Base-by-base conservation (phyloP, 306 rosid genomes). In the Vigna nakashimae region DNA sequence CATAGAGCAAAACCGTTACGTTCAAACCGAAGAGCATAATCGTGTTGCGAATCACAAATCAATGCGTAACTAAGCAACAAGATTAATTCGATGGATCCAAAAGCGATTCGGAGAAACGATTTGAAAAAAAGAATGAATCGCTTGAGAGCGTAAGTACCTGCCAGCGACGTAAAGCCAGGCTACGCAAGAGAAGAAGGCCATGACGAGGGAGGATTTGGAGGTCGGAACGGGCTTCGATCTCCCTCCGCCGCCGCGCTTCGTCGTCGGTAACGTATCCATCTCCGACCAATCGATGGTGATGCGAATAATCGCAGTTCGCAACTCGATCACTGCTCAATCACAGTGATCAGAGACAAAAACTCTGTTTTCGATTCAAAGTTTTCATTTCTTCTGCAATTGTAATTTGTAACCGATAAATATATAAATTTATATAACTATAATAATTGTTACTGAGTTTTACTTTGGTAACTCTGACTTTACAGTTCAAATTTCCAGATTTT, bases 151-250 rank as follows among this genome's bases (percentile, higher is more conserved):
- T 26, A 0, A 9, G 70, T 16, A 95, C 99, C 98, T 85, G 77
- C 99, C 99, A 20, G 98, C 98, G 50, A 95, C 98, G 82, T 95
- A 95, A 30, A 95, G 99, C 99, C 99, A 95, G 45, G 99, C 99
- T 32, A 95, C 89, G 75, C 99, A 95, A 28, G 99, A 95, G 87
- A 91, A 90, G 84, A 95, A 87, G 28, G 97, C 98, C 85, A 92
- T 49, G 24, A 95, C 28, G 18, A 95, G 85, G 1, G 99, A 91
- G 7, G 99, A 93, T 38, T 85, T 95, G 1, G 97, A 91, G 15
- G 93, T 79, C 50, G 73, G 92, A 71, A 77, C 74, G 45, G 86
- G 78, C 89, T 92, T 95, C 66, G 98, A 92, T 91, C 99, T 88
- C 80, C 79, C 86, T 50, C 93, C 83, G 60, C 81, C 85, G 36